Evolutionary conservation across 2,329 filamentous ascomycete genomes (phyloP).

Genomic region (Basipetospora chlamydospora): DNA sequence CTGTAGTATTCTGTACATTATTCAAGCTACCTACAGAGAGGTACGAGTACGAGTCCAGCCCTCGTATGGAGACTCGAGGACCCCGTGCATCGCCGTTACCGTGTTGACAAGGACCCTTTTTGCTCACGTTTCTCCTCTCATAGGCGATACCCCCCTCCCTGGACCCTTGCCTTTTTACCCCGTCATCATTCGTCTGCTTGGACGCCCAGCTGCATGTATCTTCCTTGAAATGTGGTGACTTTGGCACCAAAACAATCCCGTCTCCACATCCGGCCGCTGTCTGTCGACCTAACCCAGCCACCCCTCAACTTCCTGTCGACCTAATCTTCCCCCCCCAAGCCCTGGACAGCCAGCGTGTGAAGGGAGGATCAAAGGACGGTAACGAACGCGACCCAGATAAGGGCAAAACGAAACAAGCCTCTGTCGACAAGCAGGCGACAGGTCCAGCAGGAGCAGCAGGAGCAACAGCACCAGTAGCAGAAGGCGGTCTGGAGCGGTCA

Average conservation of each 20-base stretch:
- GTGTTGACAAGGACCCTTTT: no score
- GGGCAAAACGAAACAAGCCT: no score
- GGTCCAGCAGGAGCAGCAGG: no score
- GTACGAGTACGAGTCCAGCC: no score
- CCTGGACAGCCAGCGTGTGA: no score
- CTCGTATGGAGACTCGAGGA: no score
- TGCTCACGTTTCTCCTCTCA: background rate
- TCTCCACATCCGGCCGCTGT: constrained; percentile 1
- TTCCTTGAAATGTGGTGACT: constrained; percentile 5
- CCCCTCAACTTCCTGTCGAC: constrained; percentile 1
- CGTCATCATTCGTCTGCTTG: constrained; percentile 2
- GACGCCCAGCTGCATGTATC: constrained; percentile 2
- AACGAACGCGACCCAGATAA: no score
- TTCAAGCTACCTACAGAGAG: no score
- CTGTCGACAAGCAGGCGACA: no score
- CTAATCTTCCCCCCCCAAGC: background rate
- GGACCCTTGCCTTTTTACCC: constrained; percentile 1
- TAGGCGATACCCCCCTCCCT: background rate
- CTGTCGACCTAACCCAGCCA: constrained; percentile 3
- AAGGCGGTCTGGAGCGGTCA: constrained; percentile 1
- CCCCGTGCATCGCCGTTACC: no score
- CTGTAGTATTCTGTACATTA: no score
- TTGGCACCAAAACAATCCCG: constrained; percentile 4
- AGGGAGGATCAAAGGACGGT: background rate
- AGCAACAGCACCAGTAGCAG: background rate